phyloP scores from a whole-genome alignment of 1,139 yeast species.

The Candida gigantensis region DNA sequence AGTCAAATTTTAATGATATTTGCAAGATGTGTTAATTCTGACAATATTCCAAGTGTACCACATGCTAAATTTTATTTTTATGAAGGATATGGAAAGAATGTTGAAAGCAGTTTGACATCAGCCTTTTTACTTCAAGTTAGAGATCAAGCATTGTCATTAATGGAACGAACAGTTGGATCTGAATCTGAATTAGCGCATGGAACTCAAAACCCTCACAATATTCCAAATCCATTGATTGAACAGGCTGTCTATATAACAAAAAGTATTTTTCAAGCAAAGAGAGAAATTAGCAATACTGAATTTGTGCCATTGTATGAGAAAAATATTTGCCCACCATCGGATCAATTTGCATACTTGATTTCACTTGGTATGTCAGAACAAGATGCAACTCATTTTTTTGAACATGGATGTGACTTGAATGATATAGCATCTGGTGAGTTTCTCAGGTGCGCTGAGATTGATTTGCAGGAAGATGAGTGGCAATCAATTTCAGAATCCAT shows the following conservation, averaged over 20 bases:
- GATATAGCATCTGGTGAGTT: slow-evolving; percentile 21
- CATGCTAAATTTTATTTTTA: slow-evolving; percentile 28
- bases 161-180: slow-evolving; percentile 29
- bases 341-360: slow-evolving; percentile 48
- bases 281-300: slow-evolving; percentile 28
- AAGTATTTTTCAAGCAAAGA: slow-evolving; percentile 29
- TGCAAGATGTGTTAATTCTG: slow-evolving; percentile 36
- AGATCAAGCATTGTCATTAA: slow-evolving; percentile 36
- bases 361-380: slow-evolving; percentile 44
- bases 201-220: slow-evolving; percentile 17
- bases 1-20: slow-evolving; percentile 44
- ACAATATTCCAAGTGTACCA: slow-evolving; percentile 25
- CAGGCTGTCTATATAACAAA: slow-evolving; percentile 38
- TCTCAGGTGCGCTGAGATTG: slow-evolving; percentile 28
- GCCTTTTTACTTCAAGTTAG: slow-evolving; percentile 45
- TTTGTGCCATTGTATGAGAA: slow-evolving; percentile 48
- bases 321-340: slow-evolving; percentile 53
- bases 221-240: slow-evolving; percentile 34
- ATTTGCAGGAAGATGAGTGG: slow-evolving; percentile 27
- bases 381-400: slow-evolving; percentile 42
- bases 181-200: slow-evolving; percentile 15
- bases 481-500: slow-evolving; percentile 15
- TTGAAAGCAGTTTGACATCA: slow-evolving; percentile 24
- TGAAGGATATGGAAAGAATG: slow-evolving; percentile 21
- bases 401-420: slow-evolving; percentile 24